Base-by-base conservation (phyloP, 2,329 filamentous ascomycete genomes). In the Colletotrichum salicis region DNA sequence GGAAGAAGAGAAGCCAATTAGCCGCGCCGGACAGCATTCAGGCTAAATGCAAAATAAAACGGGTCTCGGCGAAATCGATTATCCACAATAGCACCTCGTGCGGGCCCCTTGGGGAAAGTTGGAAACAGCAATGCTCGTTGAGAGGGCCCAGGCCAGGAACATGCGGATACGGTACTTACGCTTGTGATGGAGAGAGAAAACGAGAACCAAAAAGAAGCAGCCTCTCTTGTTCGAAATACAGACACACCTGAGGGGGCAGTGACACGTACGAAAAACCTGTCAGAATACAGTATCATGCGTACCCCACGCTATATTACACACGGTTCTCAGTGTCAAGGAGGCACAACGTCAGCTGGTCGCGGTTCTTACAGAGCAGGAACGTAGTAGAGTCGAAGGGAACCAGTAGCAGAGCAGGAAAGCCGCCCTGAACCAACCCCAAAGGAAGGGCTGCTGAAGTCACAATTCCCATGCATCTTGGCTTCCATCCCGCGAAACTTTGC, bases 41-140 rank as follows among this genome's bases (percentile, higher is more conserved):
- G 72, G 72, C 70, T 73, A 70, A 73, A 73, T 70, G 37, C 22
- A 31, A 66, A 64, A 64, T 57, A 64, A 63, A 57, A 60, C 56
- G 70, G 69, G 70, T 58, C 62, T 52, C 55, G 37, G 61, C 56
- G 37, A 58, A 66, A 71, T 72, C 56, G n/a, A 66, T 62, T 67
- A 61, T 52, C 60, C 56, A 54, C 22, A 35, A 31, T 31, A 60
- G 15, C 35, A 13, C 56, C 33, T 61, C 1, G 24, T 51, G 65
- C 27, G 33, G 59, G 54, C n/a, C 59, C 59, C 8, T 57, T 11
- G 8, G 52, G 56, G 27, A 48, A 29, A 29, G 27, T 29, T 29
- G 27, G 27, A 67, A 41, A 48, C 15, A 41, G 13, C 56, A 33
- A 62, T 24, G 52, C n/a, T 67, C 45, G 37, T 27, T 19, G 45